phyloP scores from a whole-genome alignment of 2,329 filamentous ascomycete genomes.

The Diaporthe vexans region DNA sequence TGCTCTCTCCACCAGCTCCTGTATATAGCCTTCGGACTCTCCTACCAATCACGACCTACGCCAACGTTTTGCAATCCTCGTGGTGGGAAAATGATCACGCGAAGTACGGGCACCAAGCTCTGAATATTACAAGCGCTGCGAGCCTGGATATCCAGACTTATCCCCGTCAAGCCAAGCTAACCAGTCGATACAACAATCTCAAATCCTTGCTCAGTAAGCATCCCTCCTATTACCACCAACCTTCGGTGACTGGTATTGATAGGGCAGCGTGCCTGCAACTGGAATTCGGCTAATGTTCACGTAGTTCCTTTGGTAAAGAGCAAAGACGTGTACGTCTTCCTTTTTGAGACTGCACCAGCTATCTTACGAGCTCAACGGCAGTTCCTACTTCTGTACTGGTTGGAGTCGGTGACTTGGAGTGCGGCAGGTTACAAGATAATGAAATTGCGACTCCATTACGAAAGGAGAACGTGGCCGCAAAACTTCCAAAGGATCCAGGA shows the following conservation, averaged over 20 bases:
- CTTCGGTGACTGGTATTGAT: no score
- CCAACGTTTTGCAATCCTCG: neutral
- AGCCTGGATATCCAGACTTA: neutral
- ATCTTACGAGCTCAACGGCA: conserved; percentile 9
- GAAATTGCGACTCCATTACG: conserved; percentile 7
- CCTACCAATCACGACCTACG: neutral
- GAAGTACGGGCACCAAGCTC: neutral
- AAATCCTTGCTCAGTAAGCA: conserved; percentile 2
- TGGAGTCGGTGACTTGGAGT: neutral
- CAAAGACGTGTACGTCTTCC: neutral
- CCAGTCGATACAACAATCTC: neutral
- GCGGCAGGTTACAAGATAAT: neutral
- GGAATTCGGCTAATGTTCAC: neutral
- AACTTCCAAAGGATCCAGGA: neutral
- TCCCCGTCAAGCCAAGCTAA: neutral
- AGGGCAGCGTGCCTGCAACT: no score
- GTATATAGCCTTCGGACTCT: neutral
- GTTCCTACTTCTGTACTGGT: neutral
- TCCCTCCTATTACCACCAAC: fast-evolving
- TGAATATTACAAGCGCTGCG: neutral
- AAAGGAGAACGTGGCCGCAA: neutral
- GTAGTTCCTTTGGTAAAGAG: neutral
- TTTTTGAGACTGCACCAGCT: neutral
- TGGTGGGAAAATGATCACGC: neutral
- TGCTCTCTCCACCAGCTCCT: neutral